Evolutionary conservation across 768 basidiomycete species (phyloP).

Genomic region (Tulasnella calospora): DNA sequence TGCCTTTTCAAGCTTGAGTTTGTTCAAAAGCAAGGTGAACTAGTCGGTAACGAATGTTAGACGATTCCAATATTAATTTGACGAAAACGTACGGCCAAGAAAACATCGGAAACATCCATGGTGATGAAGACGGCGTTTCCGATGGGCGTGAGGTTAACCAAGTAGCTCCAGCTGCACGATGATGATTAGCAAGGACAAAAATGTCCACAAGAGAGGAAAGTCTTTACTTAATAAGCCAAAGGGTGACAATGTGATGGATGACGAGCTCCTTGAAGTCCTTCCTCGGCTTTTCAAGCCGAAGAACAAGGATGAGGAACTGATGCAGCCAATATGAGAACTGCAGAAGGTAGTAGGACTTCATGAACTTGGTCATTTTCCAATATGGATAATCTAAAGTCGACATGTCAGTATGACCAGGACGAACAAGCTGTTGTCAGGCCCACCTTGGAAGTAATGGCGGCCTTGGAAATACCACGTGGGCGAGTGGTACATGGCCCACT

Average conservation of each 20-base stretch:
- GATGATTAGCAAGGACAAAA: not conserved
- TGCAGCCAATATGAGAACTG: conserved; percentile 94
- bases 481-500: conserved; percentile 78
- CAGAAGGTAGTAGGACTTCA: conserved; percentile 92
- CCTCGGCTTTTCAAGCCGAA: conserved; percentile 88
- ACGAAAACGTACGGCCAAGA: conserved; percentile 29
- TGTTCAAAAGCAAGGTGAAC: not conserved
- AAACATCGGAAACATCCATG: conserved; percentile 59
- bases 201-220: too few relatives aligned
- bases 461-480: conserved; percentile 86
- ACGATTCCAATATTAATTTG: not conserved
- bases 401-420: not conserved
- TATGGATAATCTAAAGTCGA: conserved; percentile 72
- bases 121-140: conserved; percentile 91
- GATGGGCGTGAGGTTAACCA: conserved; percentile 74
- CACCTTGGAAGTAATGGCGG: conserved; percentile 78
- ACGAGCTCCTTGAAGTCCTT: conserved; percentile 87
- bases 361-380: conserved; percentile 75
- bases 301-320: conserved; percentile 77
- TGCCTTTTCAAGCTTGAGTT: conserved; percentile 2
- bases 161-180: conserved; percentile 73
- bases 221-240: conserved; percentile 86
- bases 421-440: conserved; percentile 21
- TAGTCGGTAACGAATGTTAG: not conserved
- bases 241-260: conserved; percentile 85